A percentile compares a stretch with the other conserved stretches of the same genome.
phyloP scores from a whole-genome alignment of 805 yeast genomes.

The Sugiyamaella boreocaroliniensis region DNA sequence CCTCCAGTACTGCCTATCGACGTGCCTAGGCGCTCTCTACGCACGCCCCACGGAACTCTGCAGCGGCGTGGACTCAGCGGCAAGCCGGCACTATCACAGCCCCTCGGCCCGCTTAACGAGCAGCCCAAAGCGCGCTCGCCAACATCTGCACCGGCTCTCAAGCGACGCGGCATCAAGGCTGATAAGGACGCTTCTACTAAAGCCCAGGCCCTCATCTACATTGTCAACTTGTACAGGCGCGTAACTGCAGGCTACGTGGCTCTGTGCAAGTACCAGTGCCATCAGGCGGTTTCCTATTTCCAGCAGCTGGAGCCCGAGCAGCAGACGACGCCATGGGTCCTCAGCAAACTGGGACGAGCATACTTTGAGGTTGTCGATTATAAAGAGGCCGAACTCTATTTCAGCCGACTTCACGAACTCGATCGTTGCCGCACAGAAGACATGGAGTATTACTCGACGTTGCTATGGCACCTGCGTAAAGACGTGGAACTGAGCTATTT shows the following conservation, averaged over 20 bases:
- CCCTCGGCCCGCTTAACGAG: background rate
- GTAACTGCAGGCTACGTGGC: conserved; percentile 59
- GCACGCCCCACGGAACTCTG: conserved; percentile 1
- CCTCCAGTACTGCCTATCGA: background rate
- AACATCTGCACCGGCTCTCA: background rate
- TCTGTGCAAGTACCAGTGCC: conserved; percentile 63
- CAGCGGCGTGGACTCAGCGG: conserved; percentile 5
- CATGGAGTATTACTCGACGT: conserved; percentile 86
- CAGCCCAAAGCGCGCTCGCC: background rate
- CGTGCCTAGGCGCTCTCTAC: background rate
- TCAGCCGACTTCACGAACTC: conserved; percentile 51
- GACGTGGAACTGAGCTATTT: conserved; percentile 72
- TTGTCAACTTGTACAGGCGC: conserved; percentile 43
- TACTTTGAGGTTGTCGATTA: conserved; percentile 87
- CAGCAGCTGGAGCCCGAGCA: conserved; percentile 58
- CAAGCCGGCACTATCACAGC: conserved; percentile 1
- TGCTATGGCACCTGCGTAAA: conserved; percentile 86
- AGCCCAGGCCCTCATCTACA: conserved; percentile 33
- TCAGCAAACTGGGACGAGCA: conserved; percentile 68
- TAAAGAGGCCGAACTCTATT: conserved; percentile 62
- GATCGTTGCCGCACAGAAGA: conserved; percentile 79
- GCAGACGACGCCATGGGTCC: conserved; percentile 75
- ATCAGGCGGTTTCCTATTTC: conserved; percentile 66
- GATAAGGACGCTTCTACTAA: conserved; percentile 1
- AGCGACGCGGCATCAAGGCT: background rate